Percentiles rank a stretch among this genome's conserved stretches.
phyloP scores from a whole-genome alignment of 306 rosid species.

The Quercus dentata region DNA sequence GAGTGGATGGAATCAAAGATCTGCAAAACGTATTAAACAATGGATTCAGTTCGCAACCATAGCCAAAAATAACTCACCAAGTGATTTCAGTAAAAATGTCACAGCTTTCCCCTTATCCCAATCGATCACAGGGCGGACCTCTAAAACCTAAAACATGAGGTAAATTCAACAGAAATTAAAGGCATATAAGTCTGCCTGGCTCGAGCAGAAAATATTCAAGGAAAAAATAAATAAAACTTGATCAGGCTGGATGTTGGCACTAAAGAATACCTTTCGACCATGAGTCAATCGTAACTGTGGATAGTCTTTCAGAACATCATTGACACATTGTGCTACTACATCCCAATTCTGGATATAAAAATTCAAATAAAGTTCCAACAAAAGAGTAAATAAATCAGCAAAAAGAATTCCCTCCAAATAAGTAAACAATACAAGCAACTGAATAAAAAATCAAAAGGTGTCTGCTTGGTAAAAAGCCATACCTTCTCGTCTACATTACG shows the following conservation, averaged over 20 bases:
- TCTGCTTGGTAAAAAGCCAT: constrained; percentile 10
- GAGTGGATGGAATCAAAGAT: constrained; percentile 9
- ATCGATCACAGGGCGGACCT: constrained; percentile 83
- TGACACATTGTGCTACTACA: constrained; percentile 59
- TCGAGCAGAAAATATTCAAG: neutral
- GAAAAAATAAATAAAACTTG: neutral
- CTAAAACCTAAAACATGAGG: constrained; percentile 68
- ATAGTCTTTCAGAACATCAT: constrained; percentile 56
- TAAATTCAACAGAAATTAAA: neutral
- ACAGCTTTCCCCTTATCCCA: constrained; percentile 99
- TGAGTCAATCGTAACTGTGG: constrained; percentile 74
- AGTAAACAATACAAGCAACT: neutral
- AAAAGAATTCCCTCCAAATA: neutral
- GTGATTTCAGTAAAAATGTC: constrained; percentile 86
- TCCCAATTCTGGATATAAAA: constrained; percentile 58
- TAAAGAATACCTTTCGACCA: constrained; percentile 78
- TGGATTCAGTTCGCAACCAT: neutral
- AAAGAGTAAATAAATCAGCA: neutral
- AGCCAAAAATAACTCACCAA: constrained; percentile 53
- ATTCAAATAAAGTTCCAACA: constrained; percentile 3
- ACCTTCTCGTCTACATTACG: constrained; percentile 94
- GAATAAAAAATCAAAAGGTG: neutral
- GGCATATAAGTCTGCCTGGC: neutral
- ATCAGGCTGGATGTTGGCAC: constrained; percentile 5
- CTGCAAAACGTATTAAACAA: neutral